Base-by-base conservation (phyloP, 257 asterid species). In the Rubia yunnanensis region DNA sequence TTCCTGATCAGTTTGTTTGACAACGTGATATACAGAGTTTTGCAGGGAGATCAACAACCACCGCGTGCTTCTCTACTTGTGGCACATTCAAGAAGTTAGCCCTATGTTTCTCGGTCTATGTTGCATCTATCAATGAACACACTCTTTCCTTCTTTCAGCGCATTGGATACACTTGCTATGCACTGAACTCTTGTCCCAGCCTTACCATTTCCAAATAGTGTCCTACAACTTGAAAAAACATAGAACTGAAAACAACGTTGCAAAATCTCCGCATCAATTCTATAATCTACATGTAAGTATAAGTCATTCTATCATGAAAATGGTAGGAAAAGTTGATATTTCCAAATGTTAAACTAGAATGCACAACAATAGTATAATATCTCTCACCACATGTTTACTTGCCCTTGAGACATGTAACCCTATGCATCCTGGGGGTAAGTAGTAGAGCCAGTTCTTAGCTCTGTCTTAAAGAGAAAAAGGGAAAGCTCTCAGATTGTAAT, bases 81-180 rank as follows among this genome's bases (percentile, higher is more conserved):
- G 79, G 60, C 8, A 82, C 79, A 44, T 80, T 89, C 77, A 92
- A 67, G 72, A 92, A 92, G 41, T 87, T 96, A 10, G 82, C 78
- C 14, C 99, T 85, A 72, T 92, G 99, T 70, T n/a, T 86, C 96
- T 76, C 70, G 82, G 64, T 83, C 78, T 69, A 92, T 79, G 69
- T 89, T 89, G 72, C 99, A 92, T 71, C 99, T 87, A 66, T 92
- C 99, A 26, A 92, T 81, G 54, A 92, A 76, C 11, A 90, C 88
- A 74, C 86, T 84, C 82, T 81, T 83, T 10, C 97, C 97, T 30
- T 81, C 88, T 60, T 79, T 81, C 65, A 92, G 64, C 18, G 97
- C 95, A 77, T 41, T 76, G 68, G 83, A 60, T 49, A 96, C 96
- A 74, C 74, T 57, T 7, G 76, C 67, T 48, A 89, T 68, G 78